These are phyloP conservation scores for Boletus albobrunnescens DNA, from an alignment of 1,284 basidiomycete species.

Conservation along the genomic window DNA sequence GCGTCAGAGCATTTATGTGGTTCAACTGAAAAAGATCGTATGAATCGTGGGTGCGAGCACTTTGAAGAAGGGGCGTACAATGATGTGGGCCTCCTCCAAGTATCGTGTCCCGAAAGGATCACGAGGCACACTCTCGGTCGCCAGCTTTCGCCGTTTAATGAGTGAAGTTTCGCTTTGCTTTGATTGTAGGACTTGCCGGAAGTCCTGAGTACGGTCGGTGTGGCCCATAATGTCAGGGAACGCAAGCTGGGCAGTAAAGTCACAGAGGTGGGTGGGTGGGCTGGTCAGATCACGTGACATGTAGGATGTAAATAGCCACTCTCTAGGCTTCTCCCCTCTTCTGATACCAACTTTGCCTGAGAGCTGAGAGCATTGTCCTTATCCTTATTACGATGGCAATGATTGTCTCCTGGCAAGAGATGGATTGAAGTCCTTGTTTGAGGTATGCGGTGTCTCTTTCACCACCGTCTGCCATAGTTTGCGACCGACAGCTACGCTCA, in stretches of 20 bases:
- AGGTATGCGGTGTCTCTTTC: conserved; percentile 51
- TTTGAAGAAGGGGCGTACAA: conserved; percentile 46
- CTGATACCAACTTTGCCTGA: too few species aligned
- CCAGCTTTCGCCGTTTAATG: conserved; percentile 49
- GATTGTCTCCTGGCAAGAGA: conserved; percentile 33
- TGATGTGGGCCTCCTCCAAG: conserved; percentile 65
- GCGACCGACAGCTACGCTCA: conserved; percentile 46
- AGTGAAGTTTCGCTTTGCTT: conserved; percentile 43
- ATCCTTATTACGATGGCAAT: conserved; percentile 2
- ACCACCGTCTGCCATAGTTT: conserved; percentile 69
- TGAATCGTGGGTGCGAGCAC: conserved; percentile 1
- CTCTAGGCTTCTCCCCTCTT: too few species aligned
- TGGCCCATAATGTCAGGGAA: conserved; percentile 40
- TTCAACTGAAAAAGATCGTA: conserved; percentile 46
- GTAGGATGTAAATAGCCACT: too few species aligned
- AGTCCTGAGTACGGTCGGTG: conserved; percentile 57
- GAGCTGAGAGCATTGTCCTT: conserved; percentile 12
- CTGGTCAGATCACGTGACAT: conserved; percentile 23
- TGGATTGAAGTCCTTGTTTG: conserved; percentile 61
- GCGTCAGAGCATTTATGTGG: conserved; percentile 65
- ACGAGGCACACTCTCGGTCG: conserved; percentile 34
- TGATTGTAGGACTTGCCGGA: conserved; percentile 49
- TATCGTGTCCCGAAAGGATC: conserved; percentile 60
- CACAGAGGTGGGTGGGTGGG: not conserved
- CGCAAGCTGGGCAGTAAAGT: not conserved